Conservation (phyloP, 352 stramenopile species). For the Stramenopiles sp. region DNA sequence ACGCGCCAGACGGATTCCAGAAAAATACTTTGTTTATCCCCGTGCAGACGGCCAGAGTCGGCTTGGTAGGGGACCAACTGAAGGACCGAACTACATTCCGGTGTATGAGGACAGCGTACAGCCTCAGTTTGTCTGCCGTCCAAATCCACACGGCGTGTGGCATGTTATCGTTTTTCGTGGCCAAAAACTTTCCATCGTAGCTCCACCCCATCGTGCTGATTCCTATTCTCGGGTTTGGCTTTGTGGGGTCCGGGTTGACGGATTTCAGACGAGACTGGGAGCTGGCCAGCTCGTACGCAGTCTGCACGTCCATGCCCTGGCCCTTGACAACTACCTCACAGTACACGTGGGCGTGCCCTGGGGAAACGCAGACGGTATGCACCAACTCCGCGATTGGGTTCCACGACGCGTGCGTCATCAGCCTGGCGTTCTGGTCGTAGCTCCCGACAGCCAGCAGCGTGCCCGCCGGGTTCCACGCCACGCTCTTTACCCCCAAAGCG, state of each 20-base stretch:
- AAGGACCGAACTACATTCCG: neutral
- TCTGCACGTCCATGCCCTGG: neutral
- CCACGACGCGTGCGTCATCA: neutral
- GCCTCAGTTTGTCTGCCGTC: neutral
- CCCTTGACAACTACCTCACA: neutral
- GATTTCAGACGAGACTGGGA: neutral
- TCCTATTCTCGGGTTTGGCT: neutral
- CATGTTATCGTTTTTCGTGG: conserved; percentile 3
- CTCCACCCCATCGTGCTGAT: neutral
- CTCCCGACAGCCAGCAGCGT: neutral
- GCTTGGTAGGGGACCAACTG: neutral
- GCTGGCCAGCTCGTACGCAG: neutral
- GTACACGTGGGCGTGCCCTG: neutral
- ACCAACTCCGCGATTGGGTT: neutral
- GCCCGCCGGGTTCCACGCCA: neutral
- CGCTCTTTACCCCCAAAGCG: neutral
- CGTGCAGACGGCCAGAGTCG: neutral
- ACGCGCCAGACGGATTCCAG: neutral
- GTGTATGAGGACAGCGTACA: neutral
- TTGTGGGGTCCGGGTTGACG: neutral
- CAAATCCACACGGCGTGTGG: neutral
- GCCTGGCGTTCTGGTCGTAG: neutral
- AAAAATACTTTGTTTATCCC: neutral
- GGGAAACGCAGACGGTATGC: neutral
- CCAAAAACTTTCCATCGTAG: neutral